Evolutionary conservation across 2,329 filamentous ascomycete genomes (phyloP).

Genomic region (Phialophora verrucosa): DNA sequence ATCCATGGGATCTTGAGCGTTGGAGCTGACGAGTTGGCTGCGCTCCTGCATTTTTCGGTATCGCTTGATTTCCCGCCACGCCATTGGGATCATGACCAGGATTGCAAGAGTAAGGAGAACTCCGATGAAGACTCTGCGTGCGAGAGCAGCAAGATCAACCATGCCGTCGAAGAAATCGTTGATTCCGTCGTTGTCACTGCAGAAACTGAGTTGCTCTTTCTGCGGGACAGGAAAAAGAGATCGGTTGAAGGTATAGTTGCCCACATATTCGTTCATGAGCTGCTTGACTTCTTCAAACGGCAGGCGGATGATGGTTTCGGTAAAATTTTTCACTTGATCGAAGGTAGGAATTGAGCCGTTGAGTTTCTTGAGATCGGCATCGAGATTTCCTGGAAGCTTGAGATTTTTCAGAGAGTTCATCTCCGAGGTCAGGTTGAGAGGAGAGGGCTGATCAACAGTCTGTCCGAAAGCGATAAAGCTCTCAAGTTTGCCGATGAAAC

Average conservation of each 20-base stretch:
- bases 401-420: conserved; percentile 73
- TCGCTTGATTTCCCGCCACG: conserved; percentile 76
- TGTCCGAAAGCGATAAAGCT: conserved; percentile 47
- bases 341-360: conserved; percentile 84
- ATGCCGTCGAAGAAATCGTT: conserved; percentile 81
- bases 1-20: conserved; percentile 80
- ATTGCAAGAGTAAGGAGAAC: conserved; percentile 74
- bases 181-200: conserved; percentile 81
- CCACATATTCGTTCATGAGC: conserved; percentile 72
- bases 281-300: conserved; percentile 83
- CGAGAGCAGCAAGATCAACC: conserved; percentile 67
- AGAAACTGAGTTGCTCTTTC: conserved; percentile 84
- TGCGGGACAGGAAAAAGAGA: conserved; percentile 79
- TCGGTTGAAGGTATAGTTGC: conserved; percentile 77
- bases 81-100: conserved; percentile 77
- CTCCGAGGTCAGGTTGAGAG: conserved; percentile 68
- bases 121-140: conserved; percentile 76
- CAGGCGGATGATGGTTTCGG: conserved; percentile 71
- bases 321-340: conserved; percentile 80
- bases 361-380: conserved; percentile 71
- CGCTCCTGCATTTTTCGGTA: conserved; percentile 76
- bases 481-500: conserved; percentile 62
- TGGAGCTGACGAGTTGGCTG: conserved; percentile 67
- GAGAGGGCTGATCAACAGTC: conserved; percentile 53
- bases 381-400: conserved; percentile 70